Percentiles rank a stretch among this genome's conserved stretches.
Conservation (phyloP, 73 alveolate genomes). For the Effrenium voratum region DNA sequence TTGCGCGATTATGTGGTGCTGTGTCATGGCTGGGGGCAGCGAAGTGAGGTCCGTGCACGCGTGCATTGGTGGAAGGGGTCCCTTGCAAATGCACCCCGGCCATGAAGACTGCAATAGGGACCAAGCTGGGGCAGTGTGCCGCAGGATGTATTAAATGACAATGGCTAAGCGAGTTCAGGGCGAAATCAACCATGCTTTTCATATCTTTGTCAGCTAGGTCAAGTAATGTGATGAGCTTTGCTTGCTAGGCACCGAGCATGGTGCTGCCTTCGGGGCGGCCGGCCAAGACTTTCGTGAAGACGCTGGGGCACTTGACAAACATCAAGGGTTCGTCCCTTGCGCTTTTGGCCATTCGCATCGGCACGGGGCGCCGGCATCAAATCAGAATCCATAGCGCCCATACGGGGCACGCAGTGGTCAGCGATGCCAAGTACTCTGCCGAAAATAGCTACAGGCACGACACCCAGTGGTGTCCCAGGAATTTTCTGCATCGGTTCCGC, state of each 20-base stretch:
- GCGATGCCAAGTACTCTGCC: constrained; percentile 35
- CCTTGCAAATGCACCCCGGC: no score
- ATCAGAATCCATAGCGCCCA: constrained; percentile 45
- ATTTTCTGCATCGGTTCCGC: constrained; percentile 46
- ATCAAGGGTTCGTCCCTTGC: background rate
- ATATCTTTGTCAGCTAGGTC: no score
- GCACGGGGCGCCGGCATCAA: constrained; percentile 67
- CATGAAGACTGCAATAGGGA: no score
- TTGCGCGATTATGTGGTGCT: constrained; percentile 47
- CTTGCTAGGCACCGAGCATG: constrained; percentile 42
- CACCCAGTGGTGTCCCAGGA: constrained; percentile 39
- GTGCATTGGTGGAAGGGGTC: constrained; percentile 76
- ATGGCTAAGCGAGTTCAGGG: no score
- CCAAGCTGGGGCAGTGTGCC: no score
- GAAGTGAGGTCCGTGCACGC: constrained; percentile 12
- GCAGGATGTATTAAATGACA: no score
- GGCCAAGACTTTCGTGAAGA: background rate
- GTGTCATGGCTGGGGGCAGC: constrained; percentile 36
- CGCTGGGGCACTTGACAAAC: background rate
- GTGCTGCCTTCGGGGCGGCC: constrained; percentile 44
- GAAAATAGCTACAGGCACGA: background rate
- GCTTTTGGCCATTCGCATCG: constrained; percentile 21
- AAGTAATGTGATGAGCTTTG: no score
- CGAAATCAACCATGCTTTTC: no score
- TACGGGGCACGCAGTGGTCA: constrained; percentile 23